Base-by-base conservation (phyloP, 192 early-diverging fungal species). In the Diversispora epigaea region DNA sequence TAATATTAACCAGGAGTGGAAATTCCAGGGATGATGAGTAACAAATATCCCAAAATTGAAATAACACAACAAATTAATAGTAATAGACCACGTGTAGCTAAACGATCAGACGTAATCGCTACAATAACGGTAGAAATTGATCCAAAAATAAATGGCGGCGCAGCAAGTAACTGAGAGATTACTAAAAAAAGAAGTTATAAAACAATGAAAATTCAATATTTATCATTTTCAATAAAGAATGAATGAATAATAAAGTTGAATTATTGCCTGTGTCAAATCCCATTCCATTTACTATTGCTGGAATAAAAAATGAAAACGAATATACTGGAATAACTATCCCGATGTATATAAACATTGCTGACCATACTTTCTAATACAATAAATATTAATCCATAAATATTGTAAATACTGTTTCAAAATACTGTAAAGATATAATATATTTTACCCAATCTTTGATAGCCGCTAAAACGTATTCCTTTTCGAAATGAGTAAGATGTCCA, bases 281-380 rank as follows among this genome's bases (percentile, higher is more conserved):
- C 83, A 93, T 86, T 45, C 84, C 80, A 41, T 84, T 83, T 68
- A 93, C 85, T 19, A 93, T 91, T 17, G 87, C 88, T 1, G 92
- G 91, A 54, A 93, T 79, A 75, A 91, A 91, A 21, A 90, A 85
- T 55, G 85, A 82, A 47, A 90, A 85, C 64, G 86, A 88, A 52
- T 89, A 90, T 7, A 89, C 76, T 12, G 90, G 87, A 9, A 86
- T 91, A 67, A 85, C 81, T 58, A 85, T 83, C 12, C 89, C 86
- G 65, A 92, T 90, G 68, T 88, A 89, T 25, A 89, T 86, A 17
- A 91, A 54, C 43, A 85, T 82, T 21, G 86, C 82, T 49, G 89
- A 76, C 21, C 87, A 67, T 4, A 82, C 78, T 68, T 82, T 82
- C 81, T 71, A 39, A 17, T 65, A 40, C 8, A 70, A 52, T 50